phyloP scores from a whole-genome alignment of 2,329 filamentous ascomycete genomes.

The Penicillium sp. region DNA sequence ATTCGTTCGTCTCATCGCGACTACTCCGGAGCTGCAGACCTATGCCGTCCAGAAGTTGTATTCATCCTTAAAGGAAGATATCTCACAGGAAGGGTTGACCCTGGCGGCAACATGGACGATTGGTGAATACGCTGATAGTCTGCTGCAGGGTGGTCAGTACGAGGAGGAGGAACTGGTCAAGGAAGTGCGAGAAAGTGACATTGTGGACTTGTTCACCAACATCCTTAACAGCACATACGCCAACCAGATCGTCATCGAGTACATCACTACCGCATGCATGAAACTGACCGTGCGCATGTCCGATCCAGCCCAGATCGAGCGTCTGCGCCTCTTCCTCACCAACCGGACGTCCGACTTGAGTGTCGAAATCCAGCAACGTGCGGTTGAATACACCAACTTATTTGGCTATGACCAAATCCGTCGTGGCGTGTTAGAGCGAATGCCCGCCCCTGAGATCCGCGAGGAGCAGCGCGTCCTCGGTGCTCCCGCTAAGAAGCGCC shows the following conservation, averaged over 20 bases:
- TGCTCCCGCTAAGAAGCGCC: conserved; percentile 69
- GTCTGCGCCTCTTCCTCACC: conserved; percentile 75
- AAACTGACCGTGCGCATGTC: conserved; percentile 88
- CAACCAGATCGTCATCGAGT: conserved; percentile 87
- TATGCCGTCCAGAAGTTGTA: conserved; percentile 97
- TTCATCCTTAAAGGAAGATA: conserved; percentile 85
- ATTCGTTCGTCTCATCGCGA: conserved; percentile 92
- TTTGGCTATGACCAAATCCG: conserved; percentile 87
- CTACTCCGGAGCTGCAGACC: conserved; percentile 88
- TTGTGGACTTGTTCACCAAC: conserved; percentile 87
- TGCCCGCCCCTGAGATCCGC: conserved; percentile 95
- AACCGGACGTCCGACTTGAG: conserved; percentile 82
- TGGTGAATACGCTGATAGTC: conserved; percentile 88
- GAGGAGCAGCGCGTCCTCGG: conserved; percentile 91
- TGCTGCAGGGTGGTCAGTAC: conserved; percentile 86
- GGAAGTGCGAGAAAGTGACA: conserved; percentile 80
- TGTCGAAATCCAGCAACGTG: conserved; percentile 92
- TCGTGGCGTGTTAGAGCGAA: conserved; percentile 88
- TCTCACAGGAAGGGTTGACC: conserved; percentile 93
- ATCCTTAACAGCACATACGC: conserved; percentile 95
- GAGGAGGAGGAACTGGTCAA: conserved; percentile 89
- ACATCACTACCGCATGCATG: conserved; percentile 91
- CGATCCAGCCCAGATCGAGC: conserved; percentile 81
- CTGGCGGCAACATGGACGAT: conserved; percentile 96
- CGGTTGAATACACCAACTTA: conserved; percentile 93